Base-by-base conservation (phyloP, 2,329 filamentous ascomycete species). In the Neocucurbitaria cava region DNA sequence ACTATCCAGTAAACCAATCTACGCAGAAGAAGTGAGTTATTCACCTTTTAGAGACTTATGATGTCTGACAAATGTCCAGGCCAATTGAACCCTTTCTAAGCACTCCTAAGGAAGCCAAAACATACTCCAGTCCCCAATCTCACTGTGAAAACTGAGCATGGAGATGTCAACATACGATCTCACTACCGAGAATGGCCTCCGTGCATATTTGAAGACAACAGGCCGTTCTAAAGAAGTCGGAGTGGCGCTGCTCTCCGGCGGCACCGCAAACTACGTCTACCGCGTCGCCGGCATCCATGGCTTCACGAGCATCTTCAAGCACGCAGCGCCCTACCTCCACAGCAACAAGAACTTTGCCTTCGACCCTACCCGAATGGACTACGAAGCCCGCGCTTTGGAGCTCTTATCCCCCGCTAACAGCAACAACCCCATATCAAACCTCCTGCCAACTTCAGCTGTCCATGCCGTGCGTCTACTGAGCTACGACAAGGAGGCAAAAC, bases 221-320 rank as follows among this genome's bases (percentile, higher is more conserved):
- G 45, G 40, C 41, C 21, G 33, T 20, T 23, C 48, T 49, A 33
- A 7, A 46, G 13, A 36, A 46, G 46, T 49, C 13, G 36, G 24
- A 17, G 46, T 71, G 5, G 41, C 57, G 0, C 50, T 66, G 2
- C 64, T 77, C 17, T 62, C 62, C 2, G 74, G 74, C 20, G 73
- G 73, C 10, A 72, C 64, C 5, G 71, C 71, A 18, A 77, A 77
- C 46, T 74, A 69, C 46, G 71, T 75, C 36, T 76, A 72, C 47
- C 72, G 74, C 18, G 56, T 72, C 17, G 59, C 41, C 0, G 41
- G 54, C 3, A 35, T 49, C 1, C 44, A 61, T 24, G 57, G 60
- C 26, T 39, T 49, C 17, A 65, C 61, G 2, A 35, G 38, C 15
- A 66, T 77, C 40, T 68, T 71, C 49, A 77, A 77, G 51, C 73